phyloP scores from a whole-genome alignment of 225 moss, liverwort and hornwort genomes.

The Bryum argenteum region DNA sequence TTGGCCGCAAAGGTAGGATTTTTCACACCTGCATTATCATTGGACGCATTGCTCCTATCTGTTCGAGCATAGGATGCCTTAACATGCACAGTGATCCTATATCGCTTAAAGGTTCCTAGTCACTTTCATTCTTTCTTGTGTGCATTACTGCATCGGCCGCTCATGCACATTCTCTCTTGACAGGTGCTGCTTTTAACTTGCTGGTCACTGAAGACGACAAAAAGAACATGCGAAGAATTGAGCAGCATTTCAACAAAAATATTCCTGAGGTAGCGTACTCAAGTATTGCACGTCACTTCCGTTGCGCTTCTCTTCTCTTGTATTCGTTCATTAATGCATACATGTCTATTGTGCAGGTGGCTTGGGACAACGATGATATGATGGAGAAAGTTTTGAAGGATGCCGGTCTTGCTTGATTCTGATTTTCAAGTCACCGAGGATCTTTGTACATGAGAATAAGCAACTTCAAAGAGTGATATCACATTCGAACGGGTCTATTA shows the following conservation, averaged over 20 bases:
- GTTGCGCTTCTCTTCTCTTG: conserved; percentile 11
- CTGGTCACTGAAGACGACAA: conserved; percentile 70
- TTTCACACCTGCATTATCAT: background rate
- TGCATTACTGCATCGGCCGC: conserved; percentile 8
- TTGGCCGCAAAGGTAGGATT: conserved; percentile 83
- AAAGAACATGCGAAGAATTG: conserved; percentile 62
- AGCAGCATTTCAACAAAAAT: conserved; percentile 68
- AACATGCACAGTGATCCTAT: background rate
- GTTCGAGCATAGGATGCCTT: background rate
- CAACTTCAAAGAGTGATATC: conserved; percentile 20
- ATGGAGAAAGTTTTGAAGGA: conserved; percentile 83
- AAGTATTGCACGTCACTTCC: background rate
- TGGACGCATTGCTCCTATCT: background rate
- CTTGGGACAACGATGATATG: conserved; percentile 85
- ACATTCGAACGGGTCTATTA: conserved; percentile 2
- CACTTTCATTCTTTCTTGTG: background rate
- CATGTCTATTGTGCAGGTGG: conserved; percentile 55
- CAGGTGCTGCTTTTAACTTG: conserved; percentile 96
- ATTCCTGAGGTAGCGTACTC: conserved; percentile 61
- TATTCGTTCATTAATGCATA: conserved; percentile 16
- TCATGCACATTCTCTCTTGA: conserved; percentile 20
- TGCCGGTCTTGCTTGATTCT: conserved; percentile 75
- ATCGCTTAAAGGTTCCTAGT: background rate
- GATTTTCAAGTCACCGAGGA: background rate
- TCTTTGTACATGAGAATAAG: conserved; percentile 32